phyloP scores from a whole-genome alignment of 768 basidiomycete species.

The Rhizopogon vulgaris region DNA sequence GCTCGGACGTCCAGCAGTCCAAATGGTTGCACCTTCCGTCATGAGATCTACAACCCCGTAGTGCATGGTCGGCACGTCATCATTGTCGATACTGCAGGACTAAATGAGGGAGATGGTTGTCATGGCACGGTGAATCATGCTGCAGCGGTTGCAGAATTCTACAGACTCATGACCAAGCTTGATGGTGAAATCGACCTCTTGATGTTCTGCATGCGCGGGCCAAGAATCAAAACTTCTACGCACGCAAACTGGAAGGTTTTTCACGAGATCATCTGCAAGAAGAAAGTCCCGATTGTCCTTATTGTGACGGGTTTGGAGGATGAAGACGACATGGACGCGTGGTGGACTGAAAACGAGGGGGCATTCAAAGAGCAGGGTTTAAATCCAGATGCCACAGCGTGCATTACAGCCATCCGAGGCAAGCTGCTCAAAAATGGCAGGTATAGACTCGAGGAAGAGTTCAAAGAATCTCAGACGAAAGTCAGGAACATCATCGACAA shows the following conservation, averaged over 20 bases:
- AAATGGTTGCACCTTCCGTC: conserved; percentile 31
- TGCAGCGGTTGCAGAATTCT: conserved; percentile 24
- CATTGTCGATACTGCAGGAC: conserved; percentile 29
- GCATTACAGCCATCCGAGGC: conserved; percentile 10
- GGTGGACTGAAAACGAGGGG: conserved; percentile 22
- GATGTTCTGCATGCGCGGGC: conserved; percentile 33
- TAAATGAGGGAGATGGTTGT: conserved; percentile 19
- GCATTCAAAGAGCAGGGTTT: conserved; percentile 10
- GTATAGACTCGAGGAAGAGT: background rate
- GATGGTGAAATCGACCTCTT: conserved; percentile 33
- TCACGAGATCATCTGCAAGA: conserved; percentile 33
- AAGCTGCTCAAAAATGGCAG: background rate
- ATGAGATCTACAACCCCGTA: conserved; percentile 13
- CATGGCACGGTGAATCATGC: conserved; percentile 22
- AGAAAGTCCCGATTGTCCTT: conserved; percentile 32
- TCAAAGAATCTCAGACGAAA: conserved; percentile 2
- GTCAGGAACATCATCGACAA: too few species aligned
- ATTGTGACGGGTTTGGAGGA: conserved; percentile 36
- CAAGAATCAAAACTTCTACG: conserved; percentile 29
- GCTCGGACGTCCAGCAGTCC: conserved; percentile 27
- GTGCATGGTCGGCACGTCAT: conserved; percentile 12
- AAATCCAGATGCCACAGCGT: conserved; percentile 1
- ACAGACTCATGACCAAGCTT: conserved; percentile 29
- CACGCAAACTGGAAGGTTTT: conserved; percentile 35
- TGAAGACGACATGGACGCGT: conserved; percentile 26